phyloP scores from a whole-genome alignment of 768 basidiomycete species.

The Chiua virens region DNA sequence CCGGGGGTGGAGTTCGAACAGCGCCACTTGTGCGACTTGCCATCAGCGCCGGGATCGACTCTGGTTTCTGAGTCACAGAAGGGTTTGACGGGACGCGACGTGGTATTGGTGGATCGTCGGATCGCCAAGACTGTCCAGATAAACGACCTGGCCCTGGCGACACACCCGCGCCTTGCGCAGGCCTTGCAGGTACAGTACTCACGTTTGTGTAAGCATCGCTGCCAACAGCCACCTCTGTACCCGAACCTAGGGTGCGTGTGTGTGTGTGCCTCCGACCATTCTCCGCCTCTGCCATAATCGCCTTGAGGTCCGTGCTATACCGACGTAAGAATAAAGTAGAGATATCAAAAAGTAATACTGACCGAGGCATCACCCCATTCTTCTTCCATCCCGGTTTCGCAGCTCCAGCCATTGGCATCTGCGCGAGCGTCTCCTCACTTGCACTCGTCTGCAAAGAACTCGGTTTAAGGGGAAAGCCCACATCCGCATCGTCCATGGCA shows the following conservation, averaged over 20 bases:
- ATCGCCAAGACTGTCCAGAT: conserved; percentile 6
- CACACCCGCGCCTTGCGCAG: background rate
- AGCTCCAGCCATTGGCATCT: background rate
- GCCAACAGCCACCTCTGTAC: background rate
- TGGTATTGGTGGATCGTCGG: conserved; percentile 3
- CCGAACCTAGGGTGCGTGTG: background rate
- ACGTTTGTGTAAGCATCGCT: too few relatives aligned
- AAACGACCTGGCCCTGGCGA: conserved; percentile 1
- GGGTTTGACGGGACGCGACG: conserved; percentile 11
- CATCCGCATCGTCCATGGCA: conserved; percentile 76
- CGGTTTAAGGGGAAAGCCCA: conserved; percentile 28
- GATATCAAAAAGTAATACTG: conserved; percentile 22
- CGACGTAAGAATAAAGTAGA: conserved; percentile 9
- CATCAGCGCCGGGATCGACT: background rate
- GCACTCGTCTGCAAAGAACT: conserved; percentile 8
- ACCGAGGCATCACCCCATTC: conserved; percentile 50
- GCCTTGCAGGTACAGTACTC: background rate
- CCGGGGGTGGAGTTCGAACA: conserved; percentile 18
- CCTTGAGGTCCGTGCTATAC: conserved; percentile 75
- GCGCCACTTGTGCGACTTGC: background rate
- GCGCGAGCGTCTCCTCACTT: background rate
- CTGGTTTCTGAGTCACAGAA: conserved; percentile 3
- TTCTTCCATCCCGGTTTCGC: conserved; percentile 47
- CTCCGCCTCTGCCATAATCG: conserved; percentile 81
- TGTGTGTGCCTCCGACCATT: conserved; percentile 22